These are phyloP conservation scores for Calendula officinalis DNA, from an alignment of 129 eudicot genomes.

Conservation along the genomic window DNA sequence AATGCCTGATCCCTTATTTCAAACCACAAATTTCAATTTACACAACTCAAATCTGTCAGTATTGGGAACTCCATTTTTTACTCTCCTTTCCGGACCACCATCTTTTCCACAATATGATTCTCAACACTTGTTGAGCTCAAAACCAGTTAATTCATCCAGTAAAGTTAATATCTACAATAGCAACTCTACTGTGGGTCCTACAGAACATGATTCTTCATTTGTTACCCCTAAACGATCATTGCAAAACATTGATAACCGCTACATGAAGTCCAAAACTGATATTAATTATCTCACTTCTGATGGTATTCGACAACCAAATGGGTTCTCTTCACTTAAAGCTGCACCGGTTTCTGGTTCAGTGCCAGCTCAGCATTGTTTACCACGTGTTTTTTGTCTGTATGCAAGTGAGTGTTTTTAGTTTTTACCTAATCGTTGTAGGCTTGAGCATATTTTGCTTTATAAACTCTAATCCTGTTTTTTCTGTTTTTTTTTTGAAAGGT, in stretches of 20 bases:
- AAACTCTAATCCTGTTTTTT: conserved; percentile 24
- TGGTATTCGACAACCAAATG: conserved; percentile 21
- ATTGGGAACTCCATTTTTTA: conserved; percentile 45
- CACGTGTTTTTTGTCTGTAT: conserved; percentile 71
- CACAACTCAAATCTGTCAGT: conserved; percentile 41
- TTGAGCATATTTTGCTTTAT: background rate
- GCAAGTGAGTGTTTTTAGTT: conserved; percentile 45
- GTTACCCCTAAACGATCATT: conserved; percentile 29
- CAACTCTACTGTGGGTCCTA: conserved; percentile 25
- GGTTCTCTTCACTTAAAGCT: conserved; percentile 32
- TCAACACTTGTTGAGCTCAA: conserved; percentile 35
- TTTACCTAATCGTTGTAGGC: conserved; percentile 12
- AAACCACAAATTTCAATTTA: conserved; percentile 33
- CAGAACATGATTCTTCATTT: conserved; percentile 34
- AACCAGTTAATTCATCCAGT: conserved; percentile 31
- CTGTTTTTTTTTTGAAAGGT: conserved; percentile 36
- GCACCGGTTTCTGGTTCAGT: conserved; percentile 21
- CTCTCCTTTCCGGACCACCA: conserved; percentile 59
- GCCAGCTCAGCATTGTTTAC: conserved; percentile 34
- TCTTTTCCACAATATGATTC: conserved; percentile 36
- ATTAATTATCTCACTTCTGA: conserved; percentile 15
- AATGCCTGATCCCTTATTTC: conserved; percentile 32
- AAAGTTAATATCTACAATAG: conserved; percentile 22
- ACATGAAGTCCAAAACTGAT: conserved; percentile 29
- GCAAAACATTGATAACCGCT: conserved; percentile 28